phyloP scores from a whole-genome alignment of 2,329 filamentous ascomycete species.

The Alternaria postmessia region DNA sequence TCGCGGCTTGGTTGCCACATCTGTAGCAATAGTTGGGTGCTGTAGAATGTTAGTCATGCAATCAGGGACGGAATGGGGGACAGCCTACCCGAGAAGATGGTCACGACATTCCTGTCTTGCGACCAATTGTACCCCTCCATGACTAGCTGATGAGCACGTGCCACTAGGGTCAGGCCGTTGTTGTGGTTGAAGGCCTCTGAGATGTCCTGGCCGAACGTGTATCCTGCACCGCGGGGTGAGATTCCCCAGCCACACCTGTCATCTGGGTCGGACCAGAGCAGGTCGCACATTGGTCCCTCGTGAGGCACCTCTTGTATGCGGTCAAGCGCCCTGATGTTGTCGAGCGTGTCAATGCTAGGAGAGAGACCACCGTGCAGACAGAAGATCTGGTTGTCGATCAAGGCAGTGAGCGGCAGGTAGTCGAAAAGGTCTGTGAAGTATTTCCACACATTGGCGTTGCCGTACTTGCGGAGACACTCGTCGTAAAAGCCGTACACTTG shows the following conservation, averaged over 20 bases:
- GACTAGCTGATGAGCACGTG: slow-evolving; percentile 94
- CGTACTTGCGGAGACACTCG: slow-evolving; percentile 79
- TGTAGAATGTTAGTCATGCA: slow-evolving; percentile 45
- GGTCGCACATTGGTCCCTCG: slow-evolving; percentile 78
- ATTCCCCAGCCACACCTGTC: slow-evolving; percentile 97
- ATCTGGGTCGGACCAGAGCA: slow-evolving; percentile 89
- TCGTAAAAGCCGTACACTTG: slow-evolving; percentile 83
- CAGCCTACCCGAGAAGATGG: slow-evolving; percentile 81
- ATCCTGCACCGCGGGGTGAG: slow-evolving; percentile 90
- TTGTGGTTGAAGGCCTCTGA: slow-evolving; percentile 99
- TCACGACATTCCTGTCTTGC: slow-evolving; percentile 96
- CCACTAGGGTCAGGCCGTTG: slow-evolving; percentile 94
- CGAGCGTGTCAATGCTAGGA: slow-evolving; percentile 76
- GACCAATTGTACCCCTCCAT: slow-evolving; percentile 99
- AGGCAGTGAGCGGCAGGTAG: slow-evolving; percentile 75
- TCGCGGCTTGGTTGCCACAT: slow-evolving; percentile 98
- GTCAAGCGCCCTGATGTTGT: slow-evolving; percentile 67
- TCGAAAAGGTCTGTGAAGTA: slow-evolving; percentile 81
- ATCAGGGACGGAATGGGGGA: not conserved
- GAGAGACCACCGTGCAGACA: slow-evolving; percentile 77
- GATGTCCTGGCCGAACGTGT: slow-evolving; percentile 96
- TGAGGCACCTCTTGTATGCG: slow-evolving; percentile 75
- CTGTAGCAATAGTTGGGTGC: slow-evolving; percentile 88
- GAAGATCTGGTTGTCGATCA: slow-evolving; percentile 77
- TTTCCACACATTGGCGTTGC: slow-evolving; percentile 81